Percentiles rank a stretch among this genome's conserved stretches.
Evolutionary conservation across 805 yeast species (phyloP).

Genomic region (Candida manassasensis): DNA sequence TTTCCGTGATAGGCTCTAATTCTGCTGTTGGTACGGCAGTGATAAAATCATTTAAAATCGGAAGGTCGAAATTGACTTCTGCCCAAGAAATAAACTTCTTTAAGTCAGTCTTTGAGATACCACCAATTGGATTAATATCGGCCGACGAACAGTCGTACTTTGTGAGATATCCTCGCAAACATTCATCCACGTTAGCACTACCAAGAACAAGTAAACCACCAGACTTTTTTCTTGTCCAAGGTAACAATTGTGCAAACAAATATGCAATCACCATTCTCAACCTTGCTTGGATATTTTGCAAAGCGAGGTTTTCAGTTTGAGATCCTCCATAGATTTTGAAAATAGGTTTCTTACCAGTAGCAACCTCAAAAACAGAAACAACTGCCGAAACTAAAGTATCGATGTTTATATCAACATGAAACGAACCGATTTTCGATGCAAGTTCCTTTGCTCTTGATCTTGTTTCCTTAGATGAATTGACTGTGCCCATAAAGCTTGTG

Average conservation of each 20-base stretch:
- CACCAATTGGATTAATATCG: conserved; percentile 98
- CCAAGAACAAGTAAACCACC: conserved; percentile 90
- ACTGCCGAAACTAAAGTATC: conserved; percentile 76
- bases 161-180: conserved; percentile 90
- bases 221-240: conserved; percentile 78
- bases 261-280: conserved; percentile 92
- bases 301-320: conserved; percentile 83
- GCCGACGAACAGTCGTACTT: conserved; percentile 97
- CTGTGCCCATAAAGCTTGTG: conserved; percentile 94
- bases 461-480: conserved; percentile 86
- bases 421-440: conserved; percentile 74
- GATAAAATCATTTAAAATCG: conserved; percentile 71
- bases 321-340: conserved; percentile 94
- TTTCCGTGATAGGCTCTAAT: conserved; percentile 89
- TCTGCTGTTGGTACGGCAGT: conserved; percentile 98
- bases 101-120: conserved; percentile 90
- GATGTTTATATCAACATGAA: conserved; percentile 90
- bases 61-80: conserved; percentile 59
- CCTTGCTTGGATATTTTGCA: conserved; percentile 96
- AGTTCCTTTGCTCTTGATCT: conserved; percentile 75
- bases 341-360: conserved; percentile 85
- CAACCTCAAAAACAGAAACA: conserved; percentile 71
- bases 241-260: conserved; percentile 87
- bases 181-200: conserved; percentile 96
- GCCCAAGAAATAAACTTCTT: conserved; percentile 85